These are phyloP conservation scores for Sordariomycetes sp. DNA, from an alignment of 2,329 filamentous ascomycete genomes.

Conservation along the genomic window DNA sequence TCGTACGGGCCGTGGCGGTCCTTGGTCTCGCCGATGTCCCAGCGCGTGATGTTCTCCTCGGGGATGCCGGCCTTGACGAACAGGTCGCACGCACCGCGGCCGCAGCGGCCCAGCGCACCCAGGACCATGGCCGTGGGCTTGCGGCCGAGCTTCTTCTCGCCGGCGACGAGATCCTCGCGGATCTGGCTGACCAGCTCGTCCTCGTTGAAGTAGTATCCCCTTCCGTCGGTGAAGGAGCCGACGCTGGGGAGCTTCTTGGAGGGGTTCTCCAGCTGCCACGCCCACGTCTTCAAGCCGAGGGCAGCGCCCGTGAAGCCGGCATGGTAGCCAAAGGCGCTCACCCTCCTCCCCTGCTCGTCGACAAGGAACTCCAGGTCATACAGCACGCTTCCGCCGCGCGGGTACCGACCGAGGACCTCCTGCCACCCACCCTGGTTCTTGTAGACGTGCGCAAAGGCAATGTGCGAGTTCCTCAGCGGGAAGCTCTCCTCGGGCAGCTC, in stretches of 20 bases:
- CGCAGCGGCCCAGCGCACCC: constrained; percentile 76
- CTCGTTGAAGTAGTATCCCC: constrained; percentile 4
- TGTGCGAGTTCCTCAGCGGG: constrained; percentile 22
- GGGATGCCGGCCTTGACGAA: constrained; percentile 58
- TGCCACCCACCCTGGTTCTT: constrained; percentile 75
- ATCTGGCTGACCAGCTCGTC: constrained; percentile 3
- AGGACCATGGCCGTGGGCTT: constrained; percentile 71
- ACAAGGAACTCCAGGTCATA: constrained; percentile 75
- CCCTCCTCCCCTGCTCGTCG: constrained; percentile 60
- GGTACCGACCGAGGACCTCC: constrained; percentile 4
- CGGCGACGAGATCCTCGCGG: constrained; percentile 1
- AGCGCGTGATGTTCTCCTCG: constrained; percentile 37
- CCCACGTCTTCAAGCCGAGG: constrained; percentile 71
- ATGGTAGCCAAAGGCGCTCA: constrained; percentile 65
- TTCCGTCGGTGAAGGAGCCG: constrained; percentile 2
- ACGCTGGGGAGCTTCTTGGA: constrained; percentile 2
- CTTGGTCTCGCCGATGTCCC: constrained; percentile 71
- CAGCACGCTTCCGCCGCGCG: constrained; percentile 51
- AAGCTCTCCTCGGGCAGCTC: constrained; percentile 65
- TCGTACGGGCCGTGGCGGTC: constrained; percentile 60
- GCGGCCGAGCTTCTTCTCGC: constrained; percentile 34
- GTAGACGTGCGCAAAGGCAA: constrained; percentile 67
- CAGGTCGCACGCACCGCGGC: constrained; percentile 73
- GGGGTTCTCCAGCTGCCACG: constrained; percentile 18
- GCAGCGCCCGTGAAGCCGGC: constrained; percentile 71